Evolutionary conservation across 192 early-diverging fungal genomes (phyloP).

Genomic region (Entophlyctis luteolus): DNA sequence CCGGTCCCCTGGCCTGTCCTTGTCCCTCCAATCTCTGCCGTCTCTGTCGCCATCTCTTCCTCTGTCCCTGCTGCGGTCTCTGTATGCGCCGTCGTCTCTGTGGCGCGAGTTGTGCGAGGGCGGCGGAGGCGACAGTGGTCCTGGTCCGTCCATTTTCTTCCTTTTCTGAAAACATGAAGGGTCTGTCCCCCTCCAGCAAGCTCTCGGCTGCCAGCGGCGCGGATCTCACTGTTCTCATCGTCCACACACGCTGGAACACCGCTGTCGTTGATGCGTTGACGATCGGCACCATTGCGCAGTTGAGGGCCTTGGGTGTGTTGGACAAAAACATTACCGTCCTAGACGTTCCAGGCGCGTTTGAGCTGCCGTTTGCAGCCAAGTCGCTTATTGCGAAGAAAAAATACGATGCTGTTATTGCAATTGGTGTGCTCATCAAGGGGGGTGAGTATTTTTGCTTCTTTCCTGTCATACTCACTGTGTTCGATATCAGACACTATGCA

Average conservation of each 20-base stretch:
- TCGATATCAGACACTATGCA: slow-evolving; percentile 73
- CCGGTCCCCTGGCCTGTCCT: too few relatives aligned
- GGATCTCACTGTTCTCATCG: slow-evolving; percentile 35
- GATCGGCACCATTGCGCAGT: slow-evolving; percentile 60
- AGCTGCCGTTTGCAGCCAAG: slow-evolving; percentile 87
- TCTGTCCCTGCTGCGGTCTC: slow-evolving; percentile 6
- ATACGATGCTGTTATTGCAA: slow-evolving; percentile 88
- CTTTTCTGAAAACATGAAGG: slow-evolving; percentile 8
- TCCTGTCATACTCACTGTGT: background rate
- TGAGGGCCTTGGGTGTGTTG: slow-evolving; percentile 64
- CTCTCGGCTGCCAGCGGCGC: slow-evolving; percentile 2
- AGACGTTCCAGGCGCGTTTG: slow-evolving; percentile 88
- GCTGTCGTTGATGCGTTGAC: slow-evolving; percentile 82
- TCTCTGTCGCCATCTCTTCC: background rate
- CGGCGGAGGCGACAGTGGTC: background rate
- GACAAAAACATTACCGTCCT: slow-evolving; percentile 70
- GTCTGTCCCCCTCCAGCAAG: background rate
- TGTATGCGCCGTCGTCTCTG: background rate
- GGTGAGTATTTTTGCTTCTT: slow-evolving; percentile 2
- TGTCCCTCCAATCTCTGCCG: too few relatives aligned
- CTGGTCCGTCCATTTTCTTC: too few relatives aligned
- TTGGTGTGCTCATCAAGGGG: slow-evolving; percentile 99
- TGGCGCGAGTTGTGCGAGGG: background rate
- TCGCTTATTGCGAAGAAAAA: slow-evolving; percentile 59
- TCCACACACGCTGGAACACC: slow-evolving; percentile 94